phyloP scores from a whole-genome alignment of 345 rosid species.

The Populus pruinosa region DNA sequence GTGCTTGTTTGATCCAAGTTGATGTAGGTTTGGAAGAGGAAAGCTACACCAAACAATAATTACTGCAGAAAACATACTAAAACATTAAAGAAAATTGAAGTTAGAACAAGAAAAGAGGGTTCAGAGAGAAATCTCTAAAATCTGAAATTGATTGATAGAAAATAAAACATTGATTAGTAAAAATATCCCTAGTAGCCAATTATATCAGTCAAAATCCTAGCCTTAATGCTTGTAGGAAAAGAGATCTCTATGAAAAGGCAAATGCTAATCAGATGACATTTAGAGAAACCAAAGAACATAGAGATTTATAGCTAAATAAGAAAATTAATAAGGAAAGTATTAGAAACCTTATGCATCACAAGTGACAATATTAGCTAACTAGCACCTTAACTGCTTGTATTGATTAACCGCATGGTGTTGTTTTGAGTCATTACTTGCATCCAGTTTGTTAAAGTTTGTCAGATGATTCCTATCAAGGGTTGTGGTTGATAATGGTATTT shows the following conservation, averaged over 20 bases:
- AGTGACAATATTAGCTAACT: background rate
- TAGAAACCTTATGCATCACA: background rate
- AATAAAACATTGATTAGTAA: background rate
- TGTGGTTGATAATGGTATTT: background rate
- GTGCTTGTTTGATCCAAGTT: background rate
- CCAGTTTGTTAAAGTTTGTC: background rate
- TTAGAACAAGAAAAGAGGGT: background rate
- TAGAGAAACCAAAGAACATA: background rate
- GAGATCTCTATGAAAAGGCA: background rate
- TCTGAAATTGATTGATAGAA: background rate
- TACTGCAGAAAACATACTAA: background rate
- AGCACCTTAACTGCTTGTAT: background rate
- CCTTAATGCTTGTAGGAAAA: background rate
- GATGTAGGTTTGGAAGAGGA: background rate
- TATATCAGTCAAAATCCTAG: background rate
- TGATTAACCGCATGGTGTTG: background rate
- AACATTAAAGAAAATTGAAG: background rate
- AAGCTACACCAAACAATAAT: background rate
- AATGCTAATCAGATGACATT: background rate
- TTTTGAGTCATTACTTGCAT: background rate
- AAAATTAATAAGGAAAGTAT: background rate
- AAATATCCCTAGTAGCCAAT: background rate
- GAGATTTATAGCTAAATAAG: background rate
- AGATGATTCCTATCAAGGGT: background rate
- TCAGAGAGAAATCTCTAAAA: background rate